phyloP scores from a whole-genome alignment of 164 flowering plant genomes.

The Liquidambar formosana region DNA sequence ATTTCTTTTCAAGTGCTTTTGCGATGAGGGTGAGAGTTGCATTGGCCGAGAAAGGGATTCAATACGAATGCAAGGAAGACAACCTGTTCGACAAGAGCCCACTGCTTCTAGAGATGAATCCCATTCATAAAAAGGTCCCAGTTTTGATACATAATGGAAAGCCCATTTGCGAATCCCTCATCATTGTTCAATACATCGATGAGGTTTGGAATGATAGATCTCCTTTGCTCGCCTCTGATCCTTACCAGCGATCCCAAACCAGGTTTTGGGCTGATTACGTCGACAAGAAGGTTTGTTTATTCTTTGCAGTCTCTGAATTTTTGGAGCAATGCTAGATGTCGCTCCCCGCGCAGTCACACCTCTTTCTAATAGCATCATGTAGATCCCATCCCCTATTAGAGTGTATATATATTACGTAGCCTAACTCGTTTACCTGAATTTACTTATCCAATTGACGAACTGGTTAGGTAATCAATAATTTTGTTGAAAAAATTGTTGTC shows the following conservation, averaged over 20 bases:
- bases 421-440: no score
- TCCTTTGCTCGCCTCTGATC: constrained; percentile 11
- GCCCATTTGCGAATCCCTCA: constrained; percentile 18
- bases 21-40: constrained; percentile 15
- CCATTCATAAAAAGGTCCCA: constrained; percentile 11
- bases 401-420: no score
- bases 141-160: constrained; percentile 18
- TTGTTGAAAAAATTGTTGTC: no score
- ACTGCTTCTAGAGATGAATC: constrained; percentile 15
- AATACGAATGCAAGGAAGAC: constrained; percentile 1
- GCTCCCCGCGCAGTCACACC: no score
- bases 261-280: constrained; percentile 16
- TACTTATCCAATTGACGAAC: no score
- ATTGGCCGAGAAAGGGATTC: constrained; percentile 18
- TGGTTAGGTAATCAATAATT: no score
- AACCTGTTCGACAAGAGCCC: neutral
- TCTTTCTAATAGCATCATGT: no score
- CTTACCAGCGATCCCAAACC: constrained; percentile 10
- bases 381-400: no score
- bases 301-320: no score
- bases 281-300: constrained; percentile 11
- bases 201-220: constrained; percentile 12
- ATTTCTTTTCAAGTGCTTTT: constrained; percentile 10
- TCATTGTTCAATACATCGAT: constrained; percentile 12
- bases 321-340: no score